Evolutionary conservation across 768 basidiomycete species (phyloP), one percentile per base, ranked within the genome.

Genomic region (Solioccasus polychromus): DNA sequence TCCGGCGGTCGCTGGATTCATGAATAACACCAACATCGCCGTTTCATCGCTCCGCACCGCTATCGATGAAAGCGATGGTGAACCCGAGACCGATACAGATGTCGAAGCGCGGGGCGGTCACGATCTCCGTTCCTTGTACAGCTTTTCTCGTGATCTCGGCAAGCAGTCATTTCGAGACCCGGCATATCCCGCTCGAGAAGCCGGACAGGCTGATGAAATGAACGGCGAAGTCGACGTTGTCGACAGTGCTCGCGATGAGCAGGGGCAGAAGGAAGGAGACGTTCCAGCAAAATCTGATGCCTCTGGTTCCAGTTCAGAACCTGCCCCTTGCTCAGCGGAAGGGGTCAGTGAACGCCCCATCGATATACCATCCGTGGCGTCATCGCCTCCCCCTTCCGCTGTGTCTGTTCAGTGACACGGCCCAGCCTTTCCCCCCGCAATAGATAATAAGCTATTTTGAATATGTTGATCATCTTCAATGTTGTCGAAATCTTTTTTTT

Each of bases 1-100:
- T 23, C 61, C 64, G 15, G 45, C 53, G 19, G 29, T 23, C 3
- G 52, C 39, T 15, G 66, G 66, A 35, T 68, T 66, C 42, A 64
- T 66, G 64, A 54, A 53, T 48, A 66, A 68, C 46, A 66, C 64
- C 9, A 68, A 68, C 38, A 66, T 66, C 12, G 64, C 64, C n/a
- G 66, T 66, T 14, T 66, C 64, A 3, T 66, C 64, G 35, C 59
- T 66, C 23, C 64, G 64, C 12, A 66, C 64, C 1, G 61, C 66
- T 17, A 68, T 66, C 10, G 66, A 68, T 31, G 63, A 65, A 52
- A 66, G 66, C 28, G 64, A 66, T 37, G 63, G 57, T 12, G 64
- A 66, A 46, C 59, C 48, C 8, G 66, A 68, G 30, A 63, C 64
- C 5, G 64, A 66, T 26, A 63, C 66, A 30, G 66, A 66, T 34